Base-by-base conservation (phyloP, 148 eudicot species). In the Amaranthus cruentus region DNA sequence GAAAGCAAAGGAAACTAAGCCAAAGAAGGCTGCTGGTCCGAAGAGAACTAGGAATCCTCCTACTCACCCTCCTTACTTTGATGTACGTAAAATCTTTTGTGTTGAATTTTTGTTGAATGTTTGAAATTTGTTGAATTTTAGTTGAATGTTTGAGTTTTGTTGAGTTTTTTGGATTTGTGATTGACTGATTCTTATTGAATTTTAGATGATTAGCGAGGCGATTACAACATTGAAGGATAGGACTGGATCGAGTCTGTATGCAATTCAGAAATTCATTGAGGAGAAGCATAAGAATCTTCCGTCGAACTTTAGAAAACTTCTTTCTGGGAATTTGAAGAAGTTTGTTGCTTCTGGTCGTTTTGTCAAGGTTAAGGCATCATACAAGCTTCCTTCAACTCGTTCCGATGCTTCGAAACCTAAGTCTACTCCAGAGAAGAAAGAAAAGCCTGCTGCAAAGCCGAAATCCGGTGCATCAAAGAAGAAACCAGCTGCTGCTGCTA, bases 211-310 rank as follows among this genome's bases (percentile, higher is more conserved):
- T 3, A 75, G 11, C 5, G 86, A 85, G 7, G 90, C 90, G 18
- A 81, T 87, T 14, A 74, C 79, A 66, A 79, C 89, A 2, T 77
- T 87, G 82, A 90, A 90, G 78, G 95, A 90, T 77, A 80, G 69
- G 28, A 87, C 47, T 15, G 95, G 95, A 7, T 90, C 95, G 28
- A 90, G 91, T 56, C 91, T 86, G 55, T 70, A 83, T 42, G 95
- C 95, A 55, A 83, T 90, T 12, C 76, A 74, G 54, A 90, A 87
- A 64, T 90, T 81, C 75, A 68, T 83, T 14, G 91, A 87, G 53
- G 91, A 87, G 63, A 90, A 90, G 75, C 82, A 90, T 5, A 86
- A 84, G 79, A 49, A 77, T 13, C 70, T 90, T 56, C 89, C 95
- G 0, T 0, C 82, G 3, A 90, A 83, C 66, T 90, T 86, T 80